Percentiles rank a stretch among this genome's conserved stretches.
phyloP scores from a whole-genome alignment of 345 rosid species.

The Trapa bicornis region DNA sequence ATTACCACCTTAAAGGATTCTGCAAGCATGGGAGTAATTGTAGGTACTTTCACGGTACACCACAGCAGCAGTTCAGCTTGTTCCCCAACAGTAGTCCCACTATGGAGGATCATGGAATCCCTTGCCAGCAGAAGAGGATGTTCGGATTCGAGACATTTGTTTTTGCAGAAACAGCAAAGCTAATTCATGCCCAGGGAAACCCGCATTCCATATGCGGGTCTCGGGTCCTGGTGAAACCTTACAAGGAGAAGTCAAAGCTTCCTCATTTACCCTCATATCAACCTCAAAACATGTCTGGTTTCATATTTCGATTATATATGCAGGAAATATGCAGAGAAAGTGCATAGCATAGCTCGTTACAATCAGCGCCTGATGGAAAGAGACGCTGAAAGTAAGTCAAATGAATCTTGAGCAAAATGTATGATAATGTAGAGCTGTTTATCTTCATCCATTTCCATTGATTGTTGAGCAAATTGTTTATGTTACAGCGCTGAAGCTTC shows the following conservation, averaged over 20 bases:
- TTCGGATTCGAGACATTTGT: constrained; percentile 87
- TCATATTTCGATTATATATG: constrained; percentile 1
- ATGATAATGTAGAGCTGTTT: not conserved
- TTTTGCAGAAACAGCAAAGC: constrained; percentile 54
- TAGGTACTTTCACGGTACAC: constrained; percentile 59
- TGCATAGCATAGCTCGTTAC: constrained; percentile 31
- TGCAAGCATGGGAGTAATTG: constrained; percentile 88
- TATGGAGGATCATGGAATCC: constrained; percentile 66
- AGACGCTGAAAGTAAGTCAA: constrained; percentile 52
- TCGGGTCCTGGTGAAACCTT: constrained; percentile 95
- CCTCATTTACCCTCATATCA: constrained; percentile 14
- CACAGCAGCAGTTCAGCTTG: constrained; percentile 37
- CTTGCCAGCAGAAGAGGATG: constrained; percentile 90
- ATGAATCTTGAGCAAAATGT: constrained; percentile 18
- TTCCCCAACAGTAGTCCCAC: constrained; percentile 27
- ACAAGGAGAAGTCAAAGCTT: constrained; percentile 72
- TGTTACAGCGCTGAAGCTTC: constrained; percentile 30
- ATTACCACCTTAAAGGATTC: constrained; percentile 71
- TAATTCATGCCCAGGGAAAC: constrained; percentile 67
- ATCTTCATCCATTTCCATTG: not conserved
- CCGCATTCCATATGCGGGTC: constrained; percentile 93
- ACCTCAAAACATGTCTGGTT: not conserved
- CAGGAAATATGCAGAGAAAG: constrained; percentile 51
- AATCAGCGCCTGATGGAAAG: constrained; percentile 34
- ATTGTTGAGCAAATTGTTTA: not conserved